These are phyloP conservation scores for Sugiyamaella qingdaonensis DNA, from an alignment of 805 yeast genomes.

Conservation along the genomic window DNA sequence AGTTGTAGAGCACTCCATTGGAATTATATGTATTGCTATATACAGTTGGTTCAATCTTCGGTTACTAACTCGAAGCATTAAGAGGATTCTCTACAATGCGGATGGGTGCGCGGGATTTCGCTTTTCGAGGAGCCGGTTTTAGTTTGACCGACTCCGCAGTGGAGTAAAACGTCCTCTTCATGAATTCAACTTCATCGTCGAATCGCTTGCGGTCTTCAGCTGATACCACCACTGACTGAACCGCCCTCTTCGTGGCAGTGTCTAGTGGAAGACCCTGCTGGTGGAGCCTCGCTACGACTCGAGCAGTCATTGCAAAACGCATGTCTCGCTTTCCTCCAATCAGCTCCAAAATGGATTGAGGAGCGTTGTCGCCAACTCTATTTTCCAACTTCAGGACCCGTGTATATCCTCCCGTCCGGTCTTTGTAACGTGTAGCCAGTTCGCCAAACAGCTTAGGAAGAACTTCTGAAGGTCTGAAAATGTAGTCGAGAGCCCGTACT, in stretches of 20 bases:
- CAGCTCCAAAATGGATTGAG: conserved; percentile 81
- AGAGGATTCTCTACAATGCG: conserved; percentile 20
- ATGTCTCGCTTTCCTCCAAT: conserved; percentile 73
- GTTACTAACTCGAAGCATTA: background rate
- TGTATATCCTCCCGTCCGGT: conserved; percentile 77
- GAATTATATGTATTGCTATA: too few species aligned
- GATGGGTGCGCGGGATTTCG: conserved; percentile 13
- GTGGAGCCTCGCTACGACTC: conserved; percentile 76
- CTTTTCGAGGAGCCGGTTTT: conserved; percentile 4
- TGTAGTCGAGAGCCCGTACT: conserved; percentile 37
- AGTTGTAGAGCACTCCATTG: too few species aligned
- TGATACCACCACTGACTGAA: conserved; percentile 46
- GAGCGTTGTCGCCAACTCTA: conserved; percentile 83
- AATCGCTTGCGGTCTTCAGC: conserved; percentile 52
- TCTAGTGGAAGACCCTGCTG: conserved; percentile 54
- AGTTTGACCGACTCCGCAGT: conserved; percentile 10
- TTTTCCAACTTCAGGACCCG: conserved; percentile 81
- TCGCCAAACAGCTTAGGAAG: conserved; percentile 65
- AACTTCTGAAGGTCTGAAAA: conserved; percentile 47
- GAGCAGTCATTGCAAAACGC: conserved; percentile 73
- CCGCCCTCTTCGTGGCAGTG: conserved; percentile 52
- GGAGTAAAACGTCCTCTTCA: conserved; percentile 45
- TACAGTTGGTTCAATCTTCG: background rate
- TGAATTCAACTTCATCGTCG: conserved; percentile 55
- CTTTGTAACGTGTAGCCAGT: conserved; percentile 57